A percentile compares a stretch with the other conserved stretches of the same genome.
These are phyloP conservation scores for Xenoacremonium recifei DNA, from an alignment of 2,329 filamentous ascomycete genomes.

Conservation along the genomic window DNA sequence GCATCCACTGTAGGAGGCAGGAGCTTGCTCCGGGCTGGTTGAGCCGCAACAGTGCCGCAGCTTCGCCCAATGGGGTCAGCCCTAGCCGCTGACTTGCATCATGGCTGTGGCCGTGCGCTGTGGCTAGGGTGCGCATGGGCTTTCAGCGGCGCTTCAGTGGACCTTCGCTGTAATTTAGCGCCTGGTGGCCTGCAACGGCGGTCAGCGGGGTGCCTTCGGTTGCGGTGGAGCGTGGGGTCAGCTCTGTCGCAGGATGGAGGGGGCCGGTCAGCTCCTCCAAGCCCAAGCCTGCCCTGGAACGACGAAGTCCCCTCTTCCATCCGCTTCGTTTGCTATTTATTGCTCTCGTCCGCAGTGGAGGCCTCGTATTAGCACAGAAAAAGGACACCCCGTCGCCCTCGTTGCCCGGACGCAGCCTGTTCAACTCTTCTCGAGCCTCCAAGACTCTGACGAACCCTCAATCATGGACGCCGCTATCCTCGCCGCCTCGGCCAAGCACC, in stretches of 20 bases:
- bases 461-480: slow-evolving; percentile 57
- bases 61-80: neutral
- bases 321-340: slow-evolving; percentile 4
- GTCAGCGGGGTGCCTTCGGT: neutral
- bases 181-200: no score
- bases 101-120: neutral
- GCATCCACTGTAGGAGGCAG: neutral
- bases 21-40: neutral
- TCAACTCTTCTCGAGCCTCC: neutral
- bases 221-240: neutral
- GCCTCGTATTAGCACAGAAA: neutral
- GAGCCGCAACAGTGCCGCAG: no score
- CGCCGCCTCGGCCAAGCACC: slow-evolving; percentile 60
- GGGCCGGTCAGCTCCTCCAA: neutral
- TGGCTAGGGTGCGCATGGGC: no score
- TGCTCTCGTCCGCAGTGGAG: neutral
- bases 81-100: neutral
- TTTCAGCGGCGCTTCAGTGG: neutral
- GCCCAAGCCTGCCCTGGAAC: neutral
- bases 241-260: neutral
- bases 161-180: neutral
- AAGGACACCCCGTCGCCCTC: neutral
- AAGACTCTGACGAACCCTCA: slow-evolving; percentile 7
- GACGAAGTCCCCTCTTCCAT: neutral
- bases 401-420: neutral